A percentile compares a stretch with the other conserved stretches of the same genome.
phyloP scores from a whole-genome alignment of 2,329 filamentous ascomycete species.

The Aspergillus fumigatiaffinis region DNA sequence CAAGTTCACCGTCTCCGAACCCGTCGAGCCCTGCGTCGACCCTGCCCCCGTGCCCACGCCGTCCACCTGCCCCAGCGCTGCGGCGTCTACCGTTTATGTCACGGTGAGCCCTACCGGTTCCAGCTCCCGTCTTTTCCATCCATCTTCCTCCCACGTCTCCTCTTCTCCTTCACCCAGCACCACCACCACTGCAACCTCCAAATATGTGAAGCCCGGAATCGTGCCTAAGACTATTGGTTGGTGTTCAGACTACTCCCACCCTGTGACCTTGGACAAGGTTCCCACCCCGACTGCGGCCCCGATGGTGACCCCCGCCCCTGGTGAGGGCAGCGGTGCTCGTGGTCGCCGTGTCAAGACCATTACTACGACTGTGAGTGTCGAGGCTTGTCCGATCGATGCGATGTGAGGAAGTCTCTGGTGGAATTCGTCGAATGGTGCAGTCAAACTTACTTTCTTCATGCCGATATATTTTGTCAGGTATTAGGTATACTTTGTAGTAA shows the following conservation, averaged over 20 bases:
- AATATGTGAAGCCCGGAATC: slow-evolving; percentile 18
- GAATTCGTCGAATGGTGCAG: neutral
- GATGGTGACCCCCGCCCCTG: neutral
- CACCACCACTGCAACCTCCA: slow-evolving; percentile 8
- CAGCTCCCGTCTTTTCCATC: slow-evolving; percentile 12
- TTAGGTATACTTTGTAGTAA: too few relatives aligned
- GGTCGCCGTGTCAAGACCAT: neutral
- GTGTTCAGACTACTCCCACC: slow-evolving; percentile 23
- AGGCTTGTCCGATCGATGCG: neutral
- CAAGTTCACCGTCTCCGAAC: slow-evolving; percentile 32
- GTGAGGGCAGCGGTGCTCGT: neutral
- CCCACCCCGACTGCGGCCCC: slow-evolving; percentile 5
- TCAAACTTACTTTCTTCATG: neutral
- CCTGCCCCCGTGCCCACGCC: slow-evolving; percentile 12
- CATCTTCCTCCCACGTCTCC: slow-evolving; percentile 6
- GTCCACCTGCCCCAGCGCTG: slow-evolving; percentile 12
- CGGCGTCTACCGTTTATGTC: slow-evolving; percentile 20
- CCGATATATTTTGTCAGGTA: too few relatives aligned
- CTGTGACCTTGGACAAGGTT: slow-evolving; percentile 18
- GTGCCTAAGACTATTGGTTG: slow-evolving; percentile 26
- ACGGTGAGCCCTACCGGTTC: slow-evolving; percentile 21
- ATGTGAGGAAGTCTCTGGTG: neutral
- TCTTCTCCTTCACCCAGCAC: slow-evolving; percentile 12
- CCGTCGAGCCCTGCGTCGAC: slow-evolving; percentile 22
- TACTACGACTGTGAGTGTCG: neutral